These are phyloP conservation scores for Clavispora fructus DNA, from an alignment of 805 yeast species.

Conservation along the genomic window DNA sequence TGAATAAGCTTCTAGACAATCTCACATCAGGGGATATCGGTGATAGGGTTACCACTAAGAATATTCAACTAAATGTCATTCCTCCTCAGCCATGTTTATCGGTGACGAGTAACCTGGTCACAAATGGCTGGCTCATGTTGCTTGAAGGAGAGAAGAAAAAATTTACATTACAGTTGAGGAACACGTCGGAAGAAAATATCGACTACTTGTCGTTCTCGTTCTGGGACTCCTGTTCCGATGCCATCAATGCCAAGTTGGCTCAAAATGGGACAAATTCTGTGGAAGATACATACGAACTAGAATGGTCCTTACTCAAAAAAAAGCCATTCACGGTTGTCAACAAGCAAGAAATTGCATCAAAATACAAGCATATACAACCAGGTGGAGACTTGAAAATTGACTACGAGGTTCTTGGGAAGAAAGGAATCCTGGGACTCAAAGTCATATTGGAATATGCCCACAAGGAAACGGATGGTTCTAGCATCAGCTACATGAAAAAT, in stretches of 20 bases:
- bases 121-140: conserved; percentile 67
- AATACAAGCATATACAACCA: conserved; percentile 36
- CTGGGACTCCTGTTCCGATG: conserved; percentile 69
- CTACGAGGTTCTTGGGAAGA: conserved; percentile 62
- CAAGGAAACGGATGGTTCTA: conserved; percentile 16
- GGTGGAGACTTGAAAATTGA: conserved; percentile 41
- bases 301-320: conserved; percentile 56
- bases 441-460: conserved; percentile 60
- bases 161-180: conserved; percentile 49
- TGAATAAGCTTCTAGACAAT: conserved; percentile 17
- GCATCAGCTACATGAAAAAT: conserved; percentile 40
- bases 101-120: conserved; percentile 45
- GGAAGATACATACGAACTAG: conserved; percentile 69
- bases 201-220: conserved; percentile 57
- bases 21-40: conserved; percentile 20
- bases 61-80: conserved; percentile 26
- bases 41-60: conserved; percentile 15
- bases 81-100: conserved; percentile 59
- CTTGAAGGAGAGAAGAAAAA: conserved; percentile 67
- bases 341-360: conserved; percentile 33
- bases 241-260: conserved; percentile 51
- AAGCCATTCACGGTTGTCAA: conserved; percentile 53
- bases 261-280: conserved; percentile 32
- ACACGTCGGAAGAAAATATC: conserved; percentile 53
- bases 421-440: conserved; percentile 64